Base-by-base conservation (phyloP, 441 rosid species). In the Adansonia madagascariensis region DNA sequence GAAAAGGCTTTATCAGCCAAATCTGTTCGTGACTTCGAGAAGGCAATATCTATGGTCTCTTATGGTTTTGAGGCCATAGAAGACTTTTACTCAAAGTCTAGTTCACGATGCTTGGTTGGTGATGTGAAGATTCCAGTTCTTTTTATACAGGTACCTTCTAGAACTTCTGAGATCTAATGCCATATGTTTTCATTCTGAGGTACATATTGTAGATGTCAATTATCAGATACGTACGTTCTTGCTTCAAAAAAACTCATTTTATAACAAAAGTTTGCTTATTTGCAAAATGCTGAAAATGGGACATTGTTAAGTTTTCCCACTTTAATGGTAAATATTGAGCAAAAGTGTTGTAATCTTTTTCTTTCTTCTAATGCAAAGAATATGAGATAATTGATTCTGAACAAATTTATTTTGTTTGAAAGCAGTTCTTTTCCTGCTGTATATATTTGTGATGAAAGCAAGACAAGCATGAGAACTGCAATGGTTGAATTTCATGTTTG, bases 71-170 rank as follows among this genome's bases (percentile, higher is more conserved):
- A 89, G 82, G 86, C 87, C 79, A 64, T 96, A 69, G 96, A 91
- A 81, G 95, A 94, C 61, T 94, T 92, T 86, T 96, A 96, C 85
- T 88, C 90, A 17, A 81, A 89, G 72, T 90, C 91, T 74, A 92
- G 98, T 81, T 92, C 98, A 20, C 85, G 88, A 52, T 81, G 75
- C 81, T 80, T 89, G 75, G 89, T 93, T 81, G 92, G 91, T 80
- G 84, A 92, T 80, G 86, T 96, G 78, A 94, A 93, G 91, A 84
- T 96, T 85, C 99, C 99, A 10, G 89, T 94, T 83, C 97, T 96
- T 66, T 96, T 89, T 80, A 91, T 96, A 80, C 98, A 96, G 97
- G 99, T 96, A 80, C 73, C 74, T 76, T 62, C 78, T 72, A 60
- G 52, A 61, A 22, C 61, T 83, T 82, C 61, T 75, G 22, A 8